These are phyloP conservation scores for Hypoxylon intermedium DNA, from an alignment of 495 filamentous ascomycete genomes.

Conservation along the genomic window DNA sequence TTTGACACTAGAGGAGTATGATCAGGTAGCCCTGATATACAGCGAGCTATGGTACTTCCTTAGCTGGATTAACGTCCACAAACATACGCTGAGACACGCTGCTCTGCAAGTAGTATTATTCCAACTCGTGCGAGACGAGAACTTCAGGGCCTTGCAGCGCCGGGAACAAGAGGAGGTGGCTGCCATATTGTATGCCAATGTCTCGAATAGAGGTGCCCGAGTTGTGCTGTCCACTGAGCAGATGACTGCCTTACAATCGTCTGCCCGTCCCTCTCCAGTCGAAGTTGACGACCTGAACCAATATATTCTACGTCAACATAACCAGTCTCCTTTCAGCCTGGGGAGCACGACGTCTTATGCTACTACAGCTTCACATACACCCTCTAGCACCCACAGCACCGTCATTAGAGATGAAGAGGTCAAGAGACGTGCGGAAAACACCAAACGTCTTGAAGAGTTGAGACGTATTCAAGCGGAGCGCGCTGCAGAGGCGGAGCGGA, in stretches of 20 bases:
- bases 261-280: not conserved
- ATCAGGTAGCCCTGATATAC: not conserved
- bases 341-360: not conserved
- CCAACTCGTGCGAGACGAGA: constrained; percentile 9
- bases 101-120: not conserved
- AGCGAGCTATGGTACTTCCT: not conserved
- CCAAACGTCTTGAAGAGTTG: no score
- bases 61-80: not conserved
- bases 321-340: not conserved
- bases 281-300: constrained; percentile 1
- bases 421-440: no score
- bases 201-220: constrained; percentile 5
- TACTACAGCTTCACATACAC: not conserved
- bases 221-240: constrained; percentile 16
- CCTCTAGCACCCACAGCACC: no score
- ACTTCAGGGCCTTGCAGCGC: constrained; percentile 11
- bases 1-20: constrained; percentile 13
- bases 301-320: not conserved
- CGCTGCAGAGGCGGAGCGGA: no score
- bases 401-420: no score
- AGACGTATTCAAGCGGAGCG: no score
- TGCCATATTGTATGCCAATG: constrained; percentile 26
- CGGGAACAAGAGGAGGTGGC: constrained; percentile 15
- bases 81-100: not conserved
- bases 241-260: constrained; percentile 10